Percentiles rank a stretch among this genome's conserved stretches.
These are phyloP conservation scores for Boletus hoseneyae DNA, from an alignment of 1,284 basidiomycete species.

Conservation along the genomic window DNA sequence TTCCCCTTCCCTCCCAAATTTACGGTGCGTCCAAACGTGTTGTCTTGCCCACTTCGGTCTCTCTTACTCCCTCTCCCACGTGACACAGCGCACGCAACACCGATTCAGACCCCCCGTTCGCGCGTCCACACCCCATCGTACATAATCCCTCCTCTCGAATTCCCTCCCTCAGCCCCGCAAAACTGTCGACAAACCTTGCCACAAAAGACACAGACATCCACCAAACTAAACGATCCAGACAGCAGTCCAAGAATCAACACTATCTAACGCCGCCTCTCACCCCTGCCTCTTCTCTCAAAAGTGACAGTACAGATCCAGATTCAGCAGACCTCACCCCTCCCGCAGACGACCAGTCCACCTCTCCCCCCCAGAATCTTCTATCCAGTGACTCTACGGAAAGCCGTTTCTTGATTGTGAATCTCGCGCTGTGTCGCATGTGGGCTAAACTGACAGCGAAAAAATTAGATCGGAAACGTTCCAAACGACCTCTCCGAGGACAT, in stretches of 20 bases:
- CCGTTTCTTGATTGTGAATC: conserved; percentile 44
- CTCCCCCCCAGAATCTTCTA: conserved; percentile 7
- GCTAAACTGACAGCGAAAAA: conserved; percentile 14
- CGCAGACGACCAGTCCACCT: conserved; percentile 7
- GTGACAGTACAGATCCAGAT: conserved; percentile 37
- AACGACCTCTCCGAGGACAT: conserved; percentile 35
- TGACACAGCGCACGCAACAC: conserved; percentile 26
- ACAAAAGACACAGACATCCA: conserved; percentile 23
- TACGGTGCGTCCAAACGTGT: conserved; percentile 40
- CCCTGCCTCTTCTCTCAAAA: conserved; percentile 47
- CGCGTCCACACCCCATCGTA: conserved; percentile 22
- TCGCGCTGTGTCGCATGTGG: conserved; percentile 1
- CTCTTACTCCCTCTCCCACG: conserved; percentile 17
- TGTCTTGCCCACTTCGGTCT: neutral
- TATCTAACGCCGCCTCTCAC: conserved; percentile 57
- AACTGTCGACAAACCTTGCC: conserved; percentile 8
- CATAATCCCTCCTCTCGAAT: conserved; percentile 20
- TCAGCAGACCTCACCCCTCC: conserved; percentile 21
- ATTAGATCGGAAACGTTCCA: conserved; percentile 34
- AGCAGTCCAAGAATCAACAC: conserved; percentile 32
- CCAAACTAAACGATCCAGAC: conserved; percentile 21
- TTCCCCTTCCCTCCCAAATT: conserved; percentile 59
- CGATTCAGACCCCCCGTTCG: conserved; percentile 37
- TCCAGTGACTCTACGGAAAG: conserved; percentile 29
- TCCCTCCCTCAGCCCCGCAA: conserved; percentile 15